phyloP scores from a whole-genome alignment of 106 monocot species.

The Acorus calamus region DNA sequence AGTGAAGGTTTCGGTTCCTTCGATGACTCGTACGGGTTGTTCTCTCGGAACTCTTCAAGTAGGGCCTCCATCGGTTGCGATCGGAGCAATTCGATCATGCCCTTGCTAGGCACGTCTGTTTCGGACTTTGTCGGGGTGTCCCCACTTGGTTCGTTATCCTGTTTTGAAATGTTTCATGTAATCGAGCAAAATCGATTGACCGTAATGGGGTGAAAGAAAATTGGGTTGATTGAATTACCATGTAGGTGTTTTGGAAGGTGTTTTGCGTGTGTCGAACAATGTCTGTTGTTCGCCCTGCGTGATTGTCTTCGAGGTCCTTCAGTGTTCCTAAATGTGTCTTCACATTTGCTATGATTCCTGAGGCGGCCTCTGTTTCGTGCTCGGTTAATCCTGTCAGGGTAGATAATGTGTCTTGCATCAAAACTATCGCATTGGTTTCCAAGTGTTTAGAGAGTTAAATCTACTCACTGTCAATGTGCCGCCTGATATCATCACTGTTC shows the following conservation, averaged over 20 bases:
- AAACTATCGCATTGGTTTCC: too few species aligned
- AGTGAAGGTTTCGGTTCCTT: slow-evolving; percentile 51
- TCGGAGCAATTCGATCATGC: slow-evolving; percentile 64
- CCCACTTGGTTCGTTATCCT: slow-evolving; percentile 74
- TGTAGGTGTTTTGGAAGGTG: slow-evolving; percentile 36
- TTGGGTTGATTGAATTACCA: slow-evolving; percentile 18
- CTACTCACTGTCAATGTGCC: slow-evolving; percentile 43
- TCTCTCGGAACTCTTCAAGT: slow-evolving; percentile 77
- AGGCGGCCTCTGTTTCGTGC: slow-evolving; percentile 21
- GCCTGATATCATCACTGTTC: slow-evolving; percentile 25
- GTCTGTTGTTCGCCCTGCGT: slow-evolving; percentile 19
- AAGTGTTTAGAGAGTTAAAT: not conserved
- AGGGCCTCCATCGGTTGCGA: slow-evolving; percentile 68
- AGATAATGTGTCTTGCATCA: too few species aligned
- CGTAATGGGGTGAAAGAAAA: too few species aligned
- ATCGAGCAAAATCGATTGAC: too few species aligned
- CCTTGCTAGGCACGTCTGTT: slow-evolving; percentile 63
- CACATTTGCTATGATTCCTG: slow-evolving; percentile 24
- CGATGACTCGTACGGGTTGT: slow-evolving; percentile 60
- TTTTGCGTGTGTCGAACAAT: slow-evolving; percentile 36
- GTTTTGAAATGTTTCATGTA: not conserved
- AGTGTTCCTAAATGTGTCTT: slow-evolving; percentile 30
- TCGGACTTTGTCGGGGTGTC: slow-evolving; percentile 67
- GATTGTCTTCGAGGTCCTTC: slow-evolving; percentile 34
- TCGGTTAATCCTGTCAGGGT: slow-evolving; percentile 33